These are phyloP conservation scores for Plasmodium fragile DNA, from an alignment of 169 alveolate species.

Conservation along the genomic window DNA sequence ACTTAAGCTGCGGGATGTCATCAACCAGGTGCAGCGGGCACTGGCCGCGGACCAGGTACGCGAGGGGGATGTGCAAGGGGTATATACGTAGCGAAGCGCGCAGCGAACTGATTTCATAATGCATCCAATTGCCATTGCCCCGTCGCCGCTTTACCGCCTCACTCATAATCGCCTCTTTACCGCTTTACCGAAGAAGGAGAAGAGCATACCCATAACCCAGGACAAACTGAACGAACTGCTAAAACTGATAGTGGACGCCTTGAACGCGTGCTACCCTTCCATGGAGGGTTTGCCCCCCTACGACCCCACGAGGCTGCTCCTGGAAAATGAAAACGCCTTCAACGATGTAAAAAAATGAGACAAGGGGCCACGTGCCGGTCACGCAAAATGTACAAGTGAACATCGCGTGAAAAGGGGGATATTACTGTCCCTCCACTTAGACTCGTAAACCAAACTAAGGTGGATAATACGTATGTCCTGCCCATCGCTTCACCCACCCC, in stretches of 20 bases:
- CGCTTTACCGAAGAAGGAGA: conserved; percentile 80
- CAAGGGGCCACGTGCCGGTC: background rate
- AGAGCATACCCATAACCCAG: conserved; percentile 78
- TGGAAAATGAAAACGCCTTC: conserved; percentile 90
- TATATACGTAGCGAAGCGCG: background rate
- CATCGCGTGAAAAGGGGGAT: background rate
- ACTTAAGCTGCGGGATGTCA: conserved; percentile 88
- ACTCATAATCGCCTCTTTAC: background rate
- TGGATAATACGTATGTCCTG: background rate
- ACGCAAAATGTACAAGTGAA: background rate
- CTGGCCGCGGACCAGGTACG: conserved; percentile 86
- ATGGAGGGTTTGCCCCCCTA: conserved; percentile 94
- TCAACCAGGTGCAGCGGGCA: conserved; percentile 88
- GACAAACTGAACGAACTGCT: conserved; percentile 86
- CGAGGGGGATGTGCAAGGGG: background rate
- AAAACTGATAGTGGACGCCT: conserved; percentile 91
- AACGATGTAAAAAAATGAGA: conserved; percentile 75
- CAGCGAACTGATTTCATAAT: background rate
- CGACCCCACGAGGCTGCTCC: conserved; percentile 92
- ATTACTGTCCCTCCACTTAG: background rate
- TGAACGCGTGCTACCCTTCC: conserved; percentile 96
- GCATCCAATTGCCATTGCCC: background rate
- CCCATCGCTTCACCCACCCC: background rate
- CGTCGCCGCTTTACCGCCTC: background rate
- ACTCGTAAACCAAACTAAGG: background rate